Evolutionary conservation across 805 yeast species (phyloP), one percentile per base, ranked within the genome.

Genomic region (Suhomyces sp.): DNA sequence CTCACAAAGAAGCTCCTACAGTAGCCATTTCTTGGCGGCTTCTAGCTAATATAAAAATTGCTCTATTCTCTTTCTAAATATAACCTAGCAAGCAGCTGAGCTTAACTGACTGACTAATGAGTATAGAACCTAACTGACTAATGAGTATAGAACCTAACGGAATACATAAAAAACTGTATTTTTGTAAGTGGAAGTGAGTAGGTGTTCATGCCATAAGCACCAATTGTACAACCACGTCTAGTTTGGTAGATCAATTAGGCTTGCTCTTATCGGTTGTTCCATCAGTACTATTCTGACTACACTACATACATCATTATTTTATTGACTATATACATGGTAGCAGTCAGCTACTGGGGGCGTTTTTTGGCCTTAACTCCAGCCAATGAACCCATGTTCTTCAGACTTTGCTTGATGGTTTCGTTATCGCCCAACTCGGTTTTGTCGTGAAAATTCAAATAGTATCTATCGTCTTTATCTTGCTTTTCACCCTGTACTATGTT

Each of bases 351-450:
- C 22, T 37, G 41, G 8, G 40, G 40, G 22, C 60, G 65, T 60
- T 59, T 73, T 53, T 56, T 70, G 56, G 49, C 80, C 77, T 87
- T 83, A 51, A 85, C 65, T 2, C 70, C 83, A 22, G 82, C 78
- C 60, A 76, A 72, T 22, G 79, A 72, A 20, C 80, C 78, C 66
- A 81, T 66, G 35, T 72, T 58, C 6, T 73, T 69, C 52, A 64
- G 65, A 53, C 73, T 70, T 55, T 73, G 79, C 65, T 86, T 87
- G 58, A 89, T 79, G 44, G 83, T 78, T 33, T 91, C 96, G 66
- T 93, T 93, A 64, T 91, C 97, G 17, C 97, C 98, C 48, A 93
- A 73, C 68, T 93, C 98, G 0, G 96, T 88, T 46, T 86, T 82
- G 46, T 81, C 70, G 64, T 90, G 97, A 58, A 93, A 84, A 58